Percentiles rank a stretch among this genome's conserved stretches.
Conservation (phyloP, 1,284 basidiomycete species). For the Phylloboletellus chloephorus region DNA sequence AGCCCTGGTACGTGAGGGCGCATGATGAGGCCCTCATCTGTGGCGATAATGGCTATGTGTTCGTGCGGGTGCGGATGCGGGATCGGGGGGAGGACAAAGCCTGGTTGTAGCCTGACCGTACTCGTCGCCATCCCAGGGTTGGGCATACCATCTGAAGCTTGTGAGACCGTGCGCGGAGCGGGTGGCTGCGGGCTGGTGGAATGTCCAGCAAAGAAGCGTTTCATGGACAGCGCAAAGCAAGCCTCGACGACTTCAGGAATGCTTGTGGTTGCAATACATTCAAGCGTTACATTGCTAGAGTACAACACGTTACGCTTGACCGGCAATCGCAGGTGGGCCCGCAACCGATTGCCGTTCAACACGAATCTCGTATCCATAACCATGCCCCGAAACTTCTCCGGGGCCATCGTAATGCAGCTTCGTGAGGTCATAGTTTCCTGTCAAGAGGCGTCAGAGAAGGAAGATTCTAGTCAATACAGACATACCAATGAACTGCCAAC, state of each 20-base stretch:
- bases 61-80: conserved; percentile 71
- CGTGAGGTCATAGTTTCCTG: conserved; percentile 78
- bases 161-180: not conserved
- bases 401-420: conserved; percentile 82
- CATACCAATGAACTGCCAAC: conserved; percentile 89
- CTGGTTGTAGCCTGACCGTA: conserved; percentile 51
- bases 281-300: conserved; percentile 12
- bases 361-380: conserved; percentile 75
- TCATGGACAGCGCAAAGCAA: conserved; percentile 20
- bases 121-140: conserved; percentile 16
- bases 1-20: conserved; percentile 46
- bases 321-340: conserved; percentile 18
- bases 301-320: conserved; percentile 21
- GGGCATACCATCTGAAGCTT: not conserved
- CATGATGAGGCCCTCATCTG: conserved; percentile 57
- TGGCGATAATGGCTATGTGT: conserved; percentile 53
- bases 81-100: conserved; percentile 56
- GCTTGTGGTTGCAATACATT: too few relatives aligned
- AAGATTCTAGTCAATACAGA: conserved; percentile 7
- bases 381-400: conserved; percentile 56
- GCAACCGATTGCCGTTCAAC: conserved; percentile 32
- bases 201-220: conserved; percentile 19
- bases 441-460: conserved; percentile 14
- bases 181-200: conserved; percentile 5
- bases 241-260: not conserved